phyloP scores from a whole-genome alignment of 2,329 filamentous ascomycete genomes.

The Aureobasidium leucospermi region DNA sequence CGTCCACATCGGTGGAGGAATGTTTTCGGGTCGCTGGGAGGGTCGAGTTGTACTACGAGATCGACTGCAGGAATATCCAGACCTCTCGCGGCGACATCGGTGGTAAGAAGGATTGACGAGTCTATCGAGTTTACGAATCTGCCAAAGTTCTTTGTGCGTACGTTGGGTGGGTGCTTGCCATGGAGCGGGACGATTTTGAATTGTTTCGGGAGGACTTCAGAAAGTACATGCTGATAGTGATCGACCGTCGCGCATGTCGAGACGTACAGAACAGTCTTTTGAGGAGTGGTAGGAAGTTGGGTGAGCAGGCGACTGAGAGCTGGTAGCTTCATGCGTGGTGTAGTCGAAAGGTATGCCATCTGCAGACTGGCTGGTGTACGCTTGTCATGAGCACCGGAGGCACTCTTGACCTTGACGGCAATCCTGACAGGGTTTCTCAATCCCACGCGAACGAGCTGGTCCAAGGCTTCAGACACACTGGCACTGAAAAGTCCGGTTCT shows the following conservation, averaged over 20 bases:
- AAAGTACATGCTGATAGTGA: conserved; percentile 80
- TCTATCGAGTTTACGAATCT: conserved; percentile 68
- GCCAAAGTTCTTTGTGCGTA: conserved; percentile 79
- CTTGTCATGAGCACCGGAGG: conserved; percentile 68
- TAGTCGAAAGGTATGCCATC: conserved; percentile 74
- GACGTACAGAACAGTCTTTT: conserved; percentile 84
- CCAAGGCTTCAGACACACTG: conserved; percentile 89
- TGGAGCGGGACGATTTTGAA: conserved; percentile 75
- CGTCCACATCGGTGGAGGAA: conserved; percentile 61
- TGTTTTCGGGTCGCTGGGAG: conserved; percentile 79
- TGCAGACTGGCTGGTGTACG: conserved; percentile 86
- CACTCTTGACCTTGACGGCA: conserved; percentile 81
- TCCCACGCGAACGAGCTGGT: conserved; percentile 86
- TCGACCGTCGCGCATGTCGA: conserved; percentile 93
- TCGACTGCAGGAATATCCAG: conserved; percentile 90
- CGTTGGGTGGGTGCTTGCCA: conserved; percentile 83
- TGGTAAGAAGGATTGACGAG: conserved; percentile 79
- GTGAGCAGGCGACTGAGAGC: conserved; percentile 61
- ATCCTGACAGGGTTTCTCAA: conserved; percentile 92
- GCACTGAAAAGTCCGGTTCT: conserved; percentile 92
- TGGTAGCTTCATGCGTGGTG: conserved; percentile 73
- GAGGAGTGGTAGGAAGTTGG: conserved; percentile 60
- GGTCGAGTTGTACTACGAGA: conserved; percentile 82
- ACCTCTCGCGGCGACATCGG: conserved; percentile 83
- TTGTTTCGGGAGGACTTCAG: conserved; percentile 56